Evolutionary conservation across 208 protist genomes (phyloP).

Genomic region (Wallacemonas sp.): DNA sequence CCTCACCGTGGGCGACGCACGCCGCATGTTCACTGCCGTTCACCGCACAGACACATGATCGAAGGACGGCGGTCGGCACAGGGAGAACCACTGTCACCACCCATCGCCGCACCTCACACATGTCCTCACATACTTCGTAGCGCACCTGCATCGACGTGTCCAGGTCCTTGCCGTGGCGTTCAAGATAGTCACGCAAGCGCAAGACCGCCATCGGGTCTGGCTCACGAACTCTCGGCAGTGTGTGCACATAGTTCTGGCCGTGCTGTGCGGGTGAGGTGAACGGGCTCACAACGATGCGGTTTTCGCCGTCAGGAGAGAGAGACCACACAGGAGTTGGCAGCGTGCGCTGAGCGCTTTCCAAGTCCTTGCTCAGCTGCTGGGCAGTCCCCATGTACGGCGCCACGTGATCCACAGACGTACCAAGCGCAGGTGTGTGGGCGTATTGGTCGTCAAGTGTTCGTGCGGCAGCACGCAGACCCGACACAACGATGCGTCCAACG

Average conservation of each 20-base stretch:
- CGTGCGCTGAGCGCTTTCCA: slow-evolving; percentile 17
- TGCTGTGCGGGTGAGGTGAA: slow-evolving; percentile 10
- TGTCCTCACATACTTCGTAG: neutral
- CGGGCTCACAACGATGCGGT: slow-evolving; percentile 70
- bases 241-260: slow-evolving; percentile 73
- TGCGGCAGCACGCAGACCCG: slow-evolving; percentile 21
- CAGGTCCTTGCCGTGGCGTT: slow-evolving; percentile 75
- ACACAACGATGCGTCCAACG: slow-evolving; percentile 48
- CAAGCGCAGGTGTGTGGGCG: neutral
- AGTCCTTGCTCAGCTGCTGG: neutral
- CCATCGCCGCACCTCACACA: slow-evolving; percentile 12
- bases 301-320: slow-evolving; percentile 51
- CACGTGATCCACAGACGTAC: neutral
- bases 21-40: neutral
- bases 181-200: slow-evolving; percentile 81
- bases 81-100: slow-evolving; percentile 32
- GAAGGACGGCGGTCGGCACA: slow-evolving; percentile 15
- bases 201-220: slow-evolving; percentile 45
- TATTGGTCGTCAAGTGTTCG: neutral
- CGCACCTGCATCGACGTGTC: slow-evolving; percentile 22
- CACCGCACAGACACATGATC: too few relatives aligned
- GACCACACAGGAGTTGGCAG: slow-evolving; percentile 60
- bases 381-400: neutral
- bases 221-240: slow-evolving; percentile 62
- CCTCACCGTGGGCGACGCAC: slow-evolving; percentile 70